A percentile compares a stretch with the other conserved stretches of the same genome.
These are phyloP conservation scores for Hymenoscyphus salicellus DNA, from an alignment of 2,329 filamentous ascomycete genomes.

Conservation along the genomic window DNA sequence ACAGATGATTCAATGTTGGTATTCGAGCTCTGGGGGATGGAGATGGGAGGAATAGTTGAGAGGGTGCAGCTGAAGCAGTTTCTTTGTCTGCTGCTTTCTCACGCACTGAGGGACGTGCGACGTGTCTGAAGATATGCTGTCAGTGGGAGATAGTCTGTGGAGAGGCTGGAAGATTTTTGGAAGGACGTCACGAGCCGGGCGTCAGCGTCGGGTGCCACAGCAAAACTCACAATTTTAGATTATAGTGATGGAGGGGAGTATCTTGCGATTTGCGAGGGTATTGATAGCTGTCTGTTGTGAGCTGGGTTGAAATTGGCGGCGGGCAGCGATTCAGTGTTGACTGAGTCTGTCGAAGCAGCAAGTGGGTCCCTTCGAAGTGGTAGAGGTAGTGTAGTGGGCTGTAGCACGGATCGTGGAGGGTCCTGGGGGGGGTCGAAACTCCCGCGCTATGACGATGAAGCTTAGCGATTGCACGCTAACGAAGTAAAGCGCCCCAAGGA, in stretches of 20 bases:
- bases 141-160: slow-evolving; percentile 16
- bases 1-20: slow-evolving; percentile 3
- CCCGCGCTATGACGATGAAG: neutral
- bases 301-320: neutral
- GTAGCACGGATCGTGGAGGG: neutral
- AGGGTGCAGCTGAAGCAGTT: slow-evolving; percentile 6
- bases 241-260: neutral
- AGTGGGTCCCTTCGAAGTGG: neutral
- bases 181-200: neutral
- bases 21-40: slow-evolving; percentile 10
- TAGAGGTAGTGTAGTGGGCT: neutral
- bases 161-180: neutral
- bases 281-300: neutral
- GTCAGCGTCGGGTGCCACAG: neutral
- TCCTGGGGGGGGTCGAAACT: neutral
- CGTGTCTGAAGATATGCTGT: slow-evolving; percentile 21
- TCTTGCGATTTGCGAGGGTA: neutral
- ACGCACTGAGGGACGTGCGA: slow-evolving; percentile 22
- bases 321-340: neutral
- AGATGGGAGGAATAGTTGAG: neutral
- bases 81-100: slow-evolving; percentile 28
- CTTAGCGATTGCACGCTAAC: neutral
- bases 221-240: neutral
- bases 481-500: neutral
- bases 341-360: neutral